A percentile compares a stretch with the other conserved stretches of the same genome.
These are phyloP conservation scores for Rhizopogon vesiculosus DNA, from an alignment of 768 basidiomycete species.

Conservation along the genomic window DNA sequence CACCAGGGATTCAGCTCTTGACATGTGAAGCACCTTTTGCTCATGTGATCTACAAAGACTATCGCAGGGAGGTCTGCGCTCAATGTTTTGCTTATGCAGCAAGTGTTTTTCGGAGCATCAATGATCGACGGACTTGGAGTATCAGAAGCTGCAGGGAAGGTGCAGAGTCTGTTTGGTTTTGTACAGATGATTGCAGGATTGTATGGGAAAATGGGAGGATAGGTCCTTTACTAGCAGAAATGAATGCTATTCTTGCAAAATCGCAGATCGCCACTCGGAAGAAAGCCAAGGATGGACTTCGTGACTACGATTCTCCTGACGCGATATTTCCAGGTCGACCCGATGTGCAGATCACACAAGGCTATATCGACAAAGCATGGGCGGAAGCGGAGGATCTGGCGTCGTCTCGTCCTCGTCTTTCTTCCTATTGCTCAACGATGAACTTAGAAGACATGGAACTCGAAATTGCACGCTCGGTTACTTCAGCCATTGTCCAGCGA, in stretches of 20 bases:
- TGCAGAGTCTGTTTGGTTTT: slow-evolving; percentile 52
- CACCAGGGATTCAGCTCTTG: slow-evolving; percentile 39
- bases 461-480: slow-evolving; percentile 54
- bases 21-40: slow-evolving; percentile 47
- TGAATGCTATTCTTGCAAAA: slow-evolving; percentile 34
- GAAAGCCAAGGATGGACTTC: slow-evolving; percentile 13
- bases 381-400: slow-evolving; percentile 29
- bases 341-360: slow-evolving; percentile 27
- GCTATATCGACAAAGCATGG: slow-evolving; percentile 45
- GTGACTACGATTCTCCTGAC: not conserved
- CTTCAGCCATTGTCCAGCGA: slow-evolving; percentile 44
- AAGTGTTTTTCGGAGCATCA: slow-evolving; percentile 13
- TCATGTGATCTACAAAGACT: slow-evolving; percentile 55
- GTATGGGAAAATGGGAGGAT: slow-evolving; percentile 36
- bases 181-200: slow-evolving; percentile 42
- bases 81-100: slow-evolving; percentile 58
- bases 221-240: slow-evolving; percentile 25
- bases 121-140: slow-evolving; percentile 37
- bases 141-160: slow-evolving; percentile 27
- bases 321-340: slow-evolving; percentile 7
- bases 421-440: slow-evolving; percentile 21
- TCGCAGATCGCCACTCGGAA: slow-evolving; percentile 23
- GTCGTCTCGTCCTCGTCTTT: slow-evolving; percentile 16
- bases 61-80: slow-evolving; percentile 63
- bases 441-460: slow-evolving; percentile 49